phyloP scores from a whole-genome alignment of 2,329 filamentous ascomycete species.

The Ciborinia camelliae region DNA sequence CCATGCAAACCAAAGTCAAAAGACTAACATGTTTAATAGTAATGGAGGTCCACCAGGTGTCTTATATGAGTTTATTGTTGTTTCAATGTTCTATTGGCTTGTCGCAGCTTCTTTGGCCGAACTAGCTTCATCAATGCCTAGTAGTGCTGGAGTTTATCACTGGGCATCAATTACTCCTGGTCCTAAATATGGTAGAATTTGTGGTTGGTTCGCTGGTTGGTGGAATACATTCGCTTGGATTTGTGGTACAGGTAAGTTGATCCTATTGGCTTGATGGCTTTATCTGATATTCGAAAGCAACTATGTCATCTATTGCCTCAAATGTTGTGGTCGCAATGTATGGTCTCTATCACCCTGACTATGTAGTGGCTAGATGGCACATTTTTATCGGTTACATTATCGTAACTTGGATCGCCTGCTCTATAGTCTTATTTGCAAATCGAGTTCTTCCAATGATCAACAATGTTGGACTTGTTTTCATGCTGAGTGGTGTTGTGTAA shows the following conservation, averaged over 20 bases:
- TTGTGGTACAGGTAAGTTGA: constrained; percentile 26
- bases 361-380: constrained; percentile 47
- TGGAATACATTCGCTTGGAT: constrained; percentile 50
- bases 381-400: constrained; percentile 49
- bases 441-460: constrained; percentile 50
- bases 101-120: constrained; percentile 48
- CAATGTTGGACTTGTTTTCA: constrained; percentile 52
- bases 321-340: constrained; percentile 49
- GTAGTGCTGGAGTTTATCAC: constrained; percentile 45
- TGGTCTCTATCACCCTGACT: constrained; percentile 46
- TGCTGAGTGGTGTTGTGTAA: constrained; percentile 47
- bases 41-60: constrained; percentile 62
- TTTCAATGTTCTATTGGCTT: constrained; percentile 50
- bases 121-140: constrained; percentile 33
- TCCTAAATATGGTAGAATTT: constrained; percentile 43
- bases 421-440: constrained; percentile 52
- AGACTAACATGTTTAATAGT: constrained; percentile 43
- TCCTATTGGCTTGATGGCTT: no score
- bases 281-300: constrained; percentile 23
- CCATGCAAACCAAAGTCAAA: background rate
- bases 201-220: constrained; percentile 50
- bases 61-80: constrained; percentile 57
- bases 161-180: constrained; percentile 51
- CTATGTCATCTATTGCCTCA: constrained; percentile 40
- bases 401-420: constrained; percentile 46